Conservation (phyloP, 2,329 filamentous ascomycete genomes). For the Teratosphaeria zuluensis region DNA sequence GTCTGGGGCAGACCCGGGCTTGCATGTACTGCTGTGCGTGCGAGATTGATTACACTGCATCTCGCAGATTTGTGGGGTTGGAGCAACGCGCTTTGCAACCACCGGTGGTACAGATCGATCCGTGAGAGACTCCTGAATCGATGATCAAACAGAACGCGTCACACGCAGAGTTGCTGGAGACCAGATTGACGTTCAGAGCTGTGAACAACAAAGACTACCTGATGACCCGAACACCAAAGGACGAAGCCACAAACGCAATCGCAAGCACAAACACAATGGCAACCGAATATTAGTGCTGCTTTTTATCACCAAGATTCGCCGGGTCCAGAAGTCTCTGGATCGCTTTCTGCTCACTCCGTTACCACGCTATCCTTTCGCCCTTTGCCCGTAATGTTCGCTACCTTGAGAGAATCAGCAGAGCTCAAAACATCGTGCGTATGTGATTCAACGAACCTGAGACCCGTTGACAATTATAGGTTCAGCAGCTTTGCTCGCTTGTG, state of each 20-base stretch:
- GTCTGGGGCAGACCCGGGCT: neutral
- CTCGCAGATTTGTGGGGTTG: neutral
- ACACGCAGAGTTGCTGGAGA: neutral
- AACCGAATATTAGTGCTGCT: neutral
- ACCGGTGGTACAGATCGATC: neutral
- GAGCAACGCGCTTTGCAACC: neutral
- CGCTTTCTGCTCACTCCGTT: neutral
- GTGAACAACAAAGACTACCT: neutral
- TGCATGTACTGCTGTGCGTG: neutral
- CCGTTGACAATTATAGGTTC: constrained; percentile 13
- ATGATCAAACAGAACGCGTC: neutral
- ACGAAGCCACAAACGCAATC: neutral
- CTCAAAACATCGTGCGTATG: neutral
- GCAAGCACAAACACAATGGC: neutral
- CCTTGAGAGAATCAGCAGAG: neutral
- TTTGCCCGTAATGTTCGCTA: neutral
- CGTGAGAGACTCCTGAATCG: neutral
- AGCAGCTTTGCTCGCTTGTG: constrained; percentile 2
- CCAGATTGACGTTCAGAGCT: neutral
- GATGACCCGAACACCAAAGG: neutral
- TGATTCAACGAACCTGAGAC: constrained; percentile 5
- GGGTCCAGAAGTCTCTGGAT: neutral
- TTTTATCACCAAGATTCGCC: neutral
- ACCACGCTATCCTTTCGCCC: neutral
- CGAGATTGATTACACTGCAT: neutral